Percentiles rank a stretch among this genome's conserved stretches.
Conservation (phyloP, 768 basidiomycete species). For the Botryobasidium botryosum region DNA sequence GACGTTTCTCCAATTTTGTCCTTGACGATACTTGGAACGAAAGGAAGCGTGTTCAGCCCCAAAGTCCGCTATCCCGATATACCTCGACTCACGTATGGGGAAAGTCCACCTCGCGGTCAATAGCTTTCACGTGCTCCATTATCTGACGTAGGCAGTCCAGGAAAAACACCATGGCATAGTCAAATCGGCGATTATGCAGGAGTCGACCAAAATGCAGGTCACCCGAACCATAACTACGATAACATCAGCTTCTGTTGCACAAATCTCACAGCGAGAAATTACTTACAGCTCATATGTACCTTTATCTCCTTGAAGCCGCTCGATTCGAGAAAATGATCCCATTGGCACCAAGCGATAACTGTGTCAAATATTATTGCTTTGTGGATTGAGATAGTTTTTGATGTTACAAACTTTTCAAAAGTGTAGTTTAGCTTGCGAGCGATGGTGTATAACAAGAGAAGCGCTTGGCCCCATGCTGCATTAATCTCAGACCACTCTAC, state of each 20-base stretch:
- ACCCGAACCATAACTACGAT: constrained; percentile 60
- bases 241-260: no score
- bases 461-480: constrained; percentile 93
- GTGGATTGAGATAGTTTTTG: no score
- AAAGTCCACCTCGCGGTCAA: constrained; percentile 58
- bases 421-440: constrained; percentile 80
- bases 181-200: constrained; percentile 89
- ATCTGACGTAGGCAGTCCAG: constrained; percentile 88
- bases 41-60: not conserved
- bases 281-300: constrained; percentile 59
- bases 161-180: constrained; percentile 90
- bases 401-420: no score
- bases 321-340: constrained; percentile 89
- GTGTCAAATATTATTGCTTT: constrained; percentile 2
- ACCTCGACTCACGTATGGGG: constrained; percentile 59
- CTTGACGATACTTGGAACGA: constrained; percentile 49
- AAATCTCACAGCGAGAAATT: not conserved
- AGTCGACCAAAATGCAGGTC: constrained; percentile 78
- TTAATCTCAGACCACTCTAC: constrained; percentile 99
- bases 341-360: constrained; percentile 87
- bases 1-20: constrained; percentile 95
- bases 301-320: constrained; percentile 59
- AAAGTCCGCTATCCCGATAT: not conserved
- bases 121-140: constrained; percentile 65
- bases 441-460: constrained; percentile 81